These are phyloP conservation scores for Trichoderma sp. DNA, from an alignment of 2,329 filamentous ascomycete species.

Conservation along the genomic window DNA sequence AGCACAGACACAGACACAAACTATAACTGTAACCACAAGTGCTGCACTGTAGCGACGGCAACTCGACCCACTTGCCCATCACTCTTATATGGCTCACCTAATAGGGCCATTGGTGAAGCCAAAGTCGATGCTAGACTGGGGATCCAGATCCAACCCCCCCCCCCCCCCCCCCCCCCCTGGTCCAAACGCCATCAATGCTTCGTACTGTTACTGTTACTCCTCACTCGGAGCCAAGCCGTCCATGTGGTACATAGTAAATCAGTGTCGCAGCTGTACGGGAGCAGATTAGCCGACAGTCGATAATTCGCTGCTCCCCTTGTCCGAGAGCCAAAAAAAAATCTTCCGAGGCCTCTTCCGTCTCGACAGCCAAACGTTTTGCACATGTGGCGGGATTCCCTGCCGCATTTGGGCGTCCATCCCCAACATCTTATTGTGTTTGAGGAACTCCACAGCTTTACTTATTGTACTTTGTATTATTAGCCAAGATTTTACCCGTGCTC, in stretches of 20 bases:
- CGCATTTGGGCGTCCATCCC: neutral
- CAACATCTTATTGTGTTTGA: neutral
- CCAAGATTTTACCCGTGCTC: neutral
- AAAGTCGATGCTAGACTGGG: neutral
- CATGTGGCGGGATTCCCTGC: neutral
- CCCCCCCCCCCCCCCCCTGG: neutral
- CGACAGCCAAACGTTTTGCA: neutral
- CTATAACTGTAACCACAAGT: too few relatives aligned
- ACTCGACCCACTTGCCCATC: neutral
- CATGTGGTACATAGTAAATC: neutral
- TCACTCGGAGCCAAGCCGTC: neutral
- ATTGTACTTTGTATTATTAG: neutral
- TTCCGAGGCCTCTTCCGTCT: neutral
- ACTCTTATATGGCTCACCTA: neutral
- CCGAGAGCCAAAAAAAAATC: neutral
- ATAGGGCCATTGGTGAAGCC: neutral
- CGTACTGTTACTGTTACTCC: neutral
- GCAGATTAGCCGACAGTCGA: neutral
- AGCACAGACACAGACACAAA: neutral
- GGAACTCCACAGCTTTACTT: neutral
- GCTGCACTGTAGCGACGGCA: neutral
- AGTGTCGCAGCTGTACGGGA: neutral
- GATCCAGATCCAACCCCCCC: neutral
- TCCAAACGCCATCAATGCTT: neutral
- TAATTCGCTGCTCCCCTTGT: neutral